Base-by-base conservation (phyloP, 2,329 filamentous ascomycete genomes). In the Aspergillus sp. region DNA sequence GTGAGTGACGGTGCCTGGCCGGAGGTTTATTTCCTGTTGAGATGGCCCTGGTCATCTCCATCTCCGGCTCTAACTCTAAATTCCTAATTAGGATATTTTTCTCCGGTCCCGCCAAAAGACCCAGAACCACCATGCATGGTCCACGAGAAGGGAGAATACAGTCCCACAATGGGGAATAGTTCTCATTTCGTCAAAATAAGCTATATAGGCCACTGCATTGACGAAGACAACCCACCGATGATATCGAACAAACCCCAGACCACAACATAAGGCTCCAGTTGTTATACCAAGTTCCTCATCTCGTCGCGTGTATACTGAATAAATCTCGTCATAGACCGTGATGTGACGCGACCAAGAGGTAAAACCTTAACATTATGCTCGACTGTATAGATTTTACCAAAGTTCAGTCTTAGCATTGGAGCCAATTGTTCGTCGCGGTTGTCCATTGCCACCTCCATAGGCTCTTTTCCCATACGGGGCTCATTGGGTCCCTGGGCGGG, bases 351-450 rank as follows among this genome's bases (percentile, higher is more conserved):
- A 0, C 78, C 77, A 4, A 79, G 60, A 2, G 75, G 66, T 12
- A 73, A 71, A 1, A 76, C 73, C 47, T 74, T 77, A 26, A 76
- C 64, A 53, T 79, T 78, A 54, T 77, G 72, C 52, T 80, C 73
- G 9, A 79, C 71, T 0, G 72, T 75, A 62, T 76, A 72, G 1
- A 74, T 59, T 11, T 78, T 77, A 0, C 69, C 71, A 42, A 77
- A 78, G 9, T 77, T 74, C 4, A 80, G 58, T 3, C 76, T 68
- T 2, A 75, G 78, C 47, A 71, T 65, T 0, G 18, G 6, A 12
- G 72, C 49, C 6, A 80, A 60, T 3, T 54, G 66, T 22, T 70
- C 55, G 2, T 59, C 53, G 1, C 47, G 15, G 15, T 60, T 56
- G 0, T 59, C 55, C 0, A 70, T 69, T 0, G 60, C 34, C 9